Evolutionary conservation across 345 rosid species (phyloP), one percentile per base, ranked within the genome.

Genomic region (Salix brachista): DNA sequence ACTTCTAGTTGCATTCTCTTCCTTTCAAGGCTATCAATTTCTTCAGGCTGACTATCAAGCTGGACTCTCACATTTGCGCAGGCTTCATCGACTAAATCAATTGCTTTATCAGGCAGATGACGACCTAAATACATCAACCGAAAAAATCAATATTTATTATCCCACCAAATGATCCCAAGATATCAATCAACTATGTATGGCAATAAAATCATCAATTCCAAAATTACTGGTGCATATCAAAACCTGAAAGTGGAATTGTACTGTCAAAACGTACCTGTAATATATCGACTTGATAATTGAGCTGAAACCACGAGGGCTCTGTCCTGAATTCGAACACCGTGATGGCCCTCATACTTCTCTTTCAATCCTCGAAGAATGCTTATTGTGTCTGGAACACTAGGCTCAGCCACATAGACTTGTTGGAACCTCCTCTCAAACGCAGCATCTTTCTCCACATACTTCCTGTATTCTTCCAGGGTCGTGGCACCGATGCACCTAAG

Each of bases 41-140:
- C 99, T 26, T 95, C 99, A 3, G 98, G 99, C 80, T 93, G 98
- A 73, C 98, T 95, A 75, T 95, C 99, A 52, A 91, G 90, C 75
- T 95, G 99, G n/a, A 93, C 98, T 82, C 97, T 87, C 69, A 93
- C 97, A 75, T 95, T 95, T 0, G 97, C 97, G 71, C 97, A 93
- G 8, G 99, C 99, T 79, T 95, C 97, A 68, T 91, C 99, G 26
- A 95, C 97, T 69, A 93, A 90, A 77, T 95, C 97, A 67, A 95
- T 95, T 0, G 99, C 99, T 78, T 95, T 93, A 26, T 93, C 99
- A 6, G 96, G 97, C 44, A 95, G 84, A 86, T 93, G 99, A 8
- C 97, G 97, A 28, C 94, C 98, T 91, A 54, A 37, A 72, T 0
- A 44, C 50, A 44, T 44, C 16, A 13, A 13, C 17, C 14, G 17